Evolutionary conservation across 805 yeast species (phyloP).

Genomic region (Scheffersomyces amazonensis): DNA sequence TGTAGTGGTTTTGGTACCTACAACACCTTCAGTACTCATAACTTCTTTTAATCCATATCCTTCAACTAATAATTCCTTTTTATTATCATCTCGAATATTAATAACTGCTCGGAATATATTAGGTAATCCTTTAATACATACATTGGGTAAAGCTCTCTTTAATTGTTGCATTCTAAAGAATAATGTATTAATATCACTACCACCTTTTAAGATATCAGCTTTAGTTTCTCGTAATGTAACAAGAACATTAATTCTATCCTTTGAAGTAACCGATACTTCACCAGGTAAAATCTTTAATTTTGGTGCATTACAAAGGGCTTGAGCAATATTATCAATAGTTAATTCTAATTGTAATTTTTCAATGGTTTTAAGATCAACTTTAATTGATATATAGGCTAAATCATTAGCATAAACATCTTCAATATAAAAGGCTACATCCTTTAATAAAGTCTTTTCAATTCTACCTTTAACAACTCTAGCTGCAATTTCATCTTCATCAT

Average conservation of each 20-base stretch:
- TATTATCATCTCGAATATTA: conserved; percentile 82
- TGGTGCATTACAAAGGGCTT: conserved; percentile 80
- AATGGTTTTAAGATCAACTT: conserved; percentile 79
- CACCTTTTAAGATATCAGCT: conserved; percentile 31
- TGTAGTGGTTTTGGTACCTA: conserved; percentile 82
- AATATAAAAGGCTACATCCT: conserved; percentile 83
- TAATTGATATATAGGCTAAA: conserved; percentile 74
- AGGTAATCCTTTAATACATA: conserved; percentile 90
- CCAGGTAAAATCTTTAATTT: conserved; percentile 77
- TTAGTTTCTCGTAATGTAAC: conserved; percentile 44
- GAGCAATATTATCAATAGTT: conserved; percentile 79
- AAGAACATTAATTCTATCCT: conserved; percentile 62
- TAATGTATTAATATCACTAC: conserved; percentile 44
- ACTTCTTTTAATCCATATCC: conserved; percentile 96
- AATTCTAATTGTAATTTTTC: conserved; percentile 88
- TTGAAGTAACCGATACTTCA: conserved; percentile 68
- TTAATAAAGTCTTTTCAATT: conserved; percentile 84
- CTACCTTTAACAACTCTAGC: conserved; percentile 98
- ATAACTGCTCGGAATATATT: conserved; percentile 95
- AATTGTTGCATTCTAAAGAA: conserved; percentile 88
- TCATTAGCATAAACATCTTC: conserved; percentile 90
- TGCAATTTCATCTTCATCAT: conserved; percentile 92
- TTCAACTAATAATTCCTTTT: conserved; percentile 90
- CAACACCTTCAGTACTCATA: conserved; percentile 96
- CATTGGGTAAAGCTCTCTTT: conserved; percentile 78